A percentile compares a stretch with the other conserved stretches of the same genome.
phyloP scores from a whole-genome alignment of 441 rosid genomes.

The Hura crepitans region DNA sequence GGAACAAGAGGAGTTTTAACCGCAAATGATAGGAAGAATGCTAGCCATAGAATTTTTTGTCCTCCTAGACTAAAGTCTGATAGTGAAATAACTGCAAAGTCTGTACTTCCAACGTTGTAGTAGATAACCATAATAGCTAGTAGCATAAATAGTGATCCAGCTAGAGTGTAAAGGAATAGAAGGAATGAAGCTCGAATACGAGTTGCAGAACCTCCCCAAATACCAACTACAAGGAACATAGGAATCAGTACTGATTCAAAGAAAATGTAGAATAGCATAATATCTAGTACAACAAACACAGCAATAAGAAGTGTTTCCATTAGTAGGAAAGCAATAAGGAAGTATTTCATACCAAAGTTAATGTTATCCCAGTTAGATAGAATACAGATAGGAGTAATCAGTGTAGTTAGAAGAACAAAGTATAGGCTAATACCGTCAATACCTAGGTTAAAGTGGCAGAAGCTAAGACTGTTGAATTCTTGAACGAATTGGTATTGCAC shows the following conservation, averaged over 20 bases:
- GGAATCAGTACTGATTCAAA: conserved; percentile 5
- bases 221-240: background rate
- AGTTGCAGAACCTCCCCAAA: background rate
- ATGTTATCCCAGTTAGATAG: too few species aligned
- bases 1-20: conserved; percentile 4
- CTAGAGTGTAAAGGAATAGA: conserved; percentile 1
- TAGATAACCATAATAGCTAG: background rate
- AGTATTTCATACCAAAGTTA: too few species aligned
- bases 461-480: too few species aligned
- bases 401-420: too few species aligned
- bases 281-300: background rate
- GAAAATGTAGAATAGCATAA: background rate
- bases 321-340: too few species aligned
- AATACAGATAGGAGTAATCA: too few species aligned
- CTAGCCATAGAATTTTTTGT: background rate
- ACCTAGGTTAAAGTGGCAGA: too few species aligned
- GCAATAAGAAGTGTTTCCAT: background rate
- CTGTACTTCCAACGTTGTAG: background rate
- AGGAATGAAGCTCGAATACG: background rate
- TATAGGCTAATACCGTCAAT: too few species aligned
- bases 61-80: background rate
- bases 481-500: too few species aligned
- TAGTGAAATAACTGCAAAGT: background rate
- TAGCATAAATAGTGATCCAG: conserved; percentile 5
- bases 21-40: background rate